Evolutionary conservation across 1,284 basidiomycete species (phyloP), one percentile per base, ranked within the genome.

Genomic region (Sanghuangporus sanghuang): DNA sequence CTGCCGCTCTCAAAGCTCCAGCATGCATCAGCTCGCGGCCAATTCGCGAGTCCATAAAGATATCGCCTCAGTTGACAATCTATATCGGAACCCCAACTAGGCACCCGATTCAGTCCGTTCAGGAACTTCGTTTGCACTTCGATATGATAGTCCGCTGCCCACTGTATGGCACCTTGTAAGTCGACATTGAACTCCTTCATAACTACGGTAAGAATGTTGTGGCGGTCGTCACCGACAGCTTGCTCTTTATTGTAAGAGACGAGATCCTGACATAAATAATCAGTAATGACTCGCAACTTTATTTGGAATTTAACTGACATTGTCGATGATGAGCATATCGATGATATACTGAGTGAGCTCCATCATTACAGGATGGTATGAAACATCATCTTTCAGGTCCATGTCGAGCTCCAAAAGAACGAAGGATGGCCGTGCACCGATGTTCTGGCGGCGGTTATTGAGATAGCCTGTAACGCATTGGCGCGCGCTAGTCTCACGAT

Each of bases 221-320:
- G 81, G 7, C 63, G 62, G 6, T 79, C 81, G 64, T 85, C 82
- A 14, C n/a, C n/a, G n/a, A n/a, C n/a, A n/a, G n/a, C n/a, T n/a
- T n/a, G n/a, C 79, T 86, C 85, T 59, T 81, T 80, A 61, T 85
- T 85, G 71, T 83, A 86, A 0, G 85, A 86, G 68, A 82, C 85
- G 38, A 86, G 81, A 65, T 86, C 84, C 84, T 86, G 55, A 35
- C 18, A 18, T 46, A 46, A n/a, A n/a, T n/a, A 18, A 46, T 16
- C 18, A 1, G 6, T 6, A 12, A 35, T 4, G 48, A 14, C 27
- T 23, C 6, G 4, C 12, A 23, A 5, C 9, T 32, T 23, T 49
- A 49, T 9, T 21, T 8, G 21, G 27, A 40, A 14, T 70, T 67
- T 55, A 32, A 71, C 77, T 69, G 70, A 85, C 85, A 69, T 86